Base-by-base conservation (phyloP, 306 rosid species). In the Canavalia ensiformis region DNA sequence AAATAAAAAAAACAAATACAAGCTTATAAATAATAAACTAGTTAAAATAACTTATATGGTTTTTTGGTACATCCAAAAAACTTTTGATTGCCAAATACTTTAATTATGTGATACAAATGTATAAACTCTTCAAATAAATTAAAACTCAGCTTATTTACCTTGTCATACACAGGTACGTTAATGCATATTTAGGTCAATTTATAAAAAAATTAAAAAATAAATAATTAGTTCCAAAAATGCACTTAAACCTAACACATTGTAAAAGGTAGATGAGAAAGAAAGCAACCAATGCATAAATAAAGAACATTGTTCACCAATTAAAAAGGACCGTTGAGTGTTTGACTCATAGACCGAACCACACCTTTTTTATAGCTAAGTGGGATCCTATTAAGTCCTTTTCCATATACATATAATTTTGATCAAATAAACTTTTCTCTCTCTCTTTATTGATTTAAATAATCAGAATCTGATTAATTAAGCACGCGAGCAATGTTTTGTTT, bases 401-500 rank as follows among this genome's bases (percentile, higher is more conserved):
- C 31, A 18, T 18, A 1, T 18, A 55, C 2, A 34, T 28, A 56
- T 56, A 56, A 28, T 56, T 56, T 56, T 56, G 35, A 56, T 29
- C 34, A 30, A 29, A 34, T 34, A 62, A 1, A 11, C 4, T 62
- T 10, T 4, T 18, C 25, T 18, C 25, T 60, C 1, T 11, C 39
- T 10, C 3, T 8, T 60, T 31, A 1, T 3, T 5, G 9, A 46
- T 35, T 13, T 29, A 64, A 62, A 62, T 35, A 64, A 18, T 18
- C 7, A 37, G 51, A 66, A 39, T 39, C 7, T 41, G 51, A 42
- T 66, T 42, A 66, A 42, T 44, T 67, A 67, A 42, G 35, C 72
- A 67, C 52, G 72, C 72, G 72, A 8, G n/a, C 34, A 67, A 67
- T 12, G 30, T 50, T 64, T 49, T 63, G 29, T 39, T 5, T 2